These are phyloP conservation scores for Cyberlindnera suaveolens DNA, from an alignment of 805 yeast species.

Conservation along the genomic window DNA sequence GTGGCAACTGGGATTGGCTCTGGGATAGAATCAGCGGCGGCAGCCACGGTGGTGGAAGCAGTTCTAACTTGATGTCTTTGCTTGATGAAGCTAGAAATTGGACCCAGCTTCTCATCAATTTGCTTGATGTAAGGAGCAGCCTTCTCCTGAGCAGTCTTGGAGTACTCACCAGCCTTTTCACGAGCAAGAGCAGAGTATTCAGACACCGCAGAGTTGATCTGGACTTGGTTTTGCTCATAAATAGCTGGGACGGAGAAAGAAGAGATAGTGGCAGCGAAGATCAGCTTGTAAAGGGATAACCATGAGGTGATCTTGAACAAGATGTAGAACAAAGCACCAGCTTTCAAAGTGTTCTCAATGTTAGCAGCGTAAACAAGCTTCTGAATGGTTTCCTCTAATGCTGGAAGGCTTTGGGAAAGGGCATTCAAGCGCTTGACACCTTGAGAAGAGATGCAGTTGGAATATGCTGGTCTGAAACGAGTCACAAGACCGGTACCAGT, in stretches of 20 bases:
- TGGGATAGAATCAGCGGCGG: slow-evolving; percentile 8
- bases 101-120: slow-evolving; percentile 56
- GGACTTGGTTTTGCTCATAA: slow-evolving; percentile 67
- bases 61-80: slow-evolving; percentile 54
- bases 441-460: slow-evolving; percentile 29
- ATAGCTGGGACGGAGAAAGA: slow-evolving; percentile 73
- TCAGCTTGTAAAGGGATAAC: slow-evolving; percentile 66
- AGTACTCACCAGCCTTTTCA: slow-evolving; percentile 40
- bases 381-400: slow-evolving; percentile 47
- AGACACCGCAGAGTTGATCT: slow-evolving; percentile 62
- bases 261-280: slow-evolving; percentile 48
- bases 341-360: slow-evolving; percentile 65
- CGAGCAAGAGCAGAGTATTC: slow-evolving; percentile 40
- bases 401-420: slow-evolving; percentile 39
- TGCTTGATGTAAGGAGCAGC: slow-evolving; percentile 53
- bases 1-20: slow-evolving; percentile 11
- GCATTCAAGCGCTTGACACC: slow-evolving; percentile 37
- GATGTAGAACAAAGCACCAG: slow-evolving; percentile 60
- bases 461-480: slow-evolving; percentile 61
- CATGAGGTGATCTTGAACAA: slow-evolving; percentile 68
- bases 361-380: slow-evolving; percentile 61
- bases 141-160: slow-evolving; percentile 47
- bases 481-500: slow-evolving; percentile 78
- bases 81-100: slow-evolving; percentile 55
- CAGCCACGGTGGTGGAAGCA: slow-evolving; percentile 59